Conservation (phyloP, 768 basidiomycete genomes). For the Boletus reticulatus region DNA sequence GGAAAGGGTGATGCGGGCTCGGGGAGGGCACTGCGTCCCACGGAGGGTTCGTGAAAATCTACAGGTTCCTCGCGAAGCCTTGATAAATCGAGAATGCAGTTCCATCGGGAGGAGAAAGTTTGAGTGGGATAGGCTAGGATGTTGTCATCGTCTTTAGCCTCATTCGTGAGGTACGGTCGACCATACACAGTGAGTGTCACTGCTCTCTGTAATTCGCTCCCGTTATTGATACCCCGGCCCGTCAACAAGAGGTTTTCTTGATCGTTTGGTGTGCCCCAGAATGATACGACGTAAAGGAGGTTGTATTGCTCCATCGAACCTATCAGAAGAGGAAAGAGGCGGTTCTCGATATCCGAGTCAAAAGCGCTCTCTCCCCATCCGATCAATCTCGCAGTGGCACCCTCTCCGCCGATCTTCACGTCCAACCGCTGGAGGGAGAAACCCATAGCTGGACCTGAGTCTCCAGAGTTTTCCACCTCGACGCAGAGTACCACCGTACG, state of each 20-base stretch:
- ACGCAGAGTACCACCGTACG: conserved; percentile 87
- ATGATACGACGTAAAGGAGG: conserved; percentile 85
- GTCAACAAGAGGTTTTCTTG: conserved; percentile 37
- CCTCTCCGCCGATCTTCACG: conserved; percentile 71
- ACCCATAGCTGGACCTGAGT: conserved; percentile 54
- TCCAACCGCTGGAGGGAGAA: conserved; percentile 77
- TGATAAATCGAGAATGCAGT: conserved; percentile 81
- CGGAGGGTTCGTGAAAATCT: conserved; percentile 14
- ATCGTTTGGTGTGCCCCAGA: conserved; percentile 64
- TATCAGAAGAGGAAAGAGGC: conserved; percentile 71
- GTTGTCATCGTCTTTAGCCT: conserved; percentile 16
- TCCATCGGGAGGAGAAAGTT: conserved; percentile 85
- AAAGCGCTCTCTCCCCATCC: conserved; percentile 45
- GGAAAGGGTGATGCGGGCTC: conserved; percentile 85
- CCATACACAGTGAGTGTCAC: conserved; percentile 81
- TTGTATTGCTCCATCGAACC: conserved; percentile 80
- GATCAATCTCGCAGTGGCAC: conserved; percentile 49
- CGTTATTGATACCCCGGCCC: conserved; percentile 30
- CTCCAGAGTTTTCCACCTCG: conserved; percentile 83
- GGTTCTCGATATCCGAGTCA: conserved; percentile 35
- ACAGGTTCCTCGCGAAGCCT: conserved; percentile 23
- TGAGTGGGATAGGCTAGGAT: conserved; percentile 56
- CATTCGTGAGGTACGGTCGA: conserved; percentile 51
- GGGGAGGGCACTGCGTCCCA: conserved; percentile 48
- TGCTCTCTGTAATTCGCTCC: conserved; percentile 60